These are phyloP conservation scores for Stachybotrys echinatus DNA, from an alignment of 2,329 filamentous ascomycete species.

Conservation along the genomic window DNA sequence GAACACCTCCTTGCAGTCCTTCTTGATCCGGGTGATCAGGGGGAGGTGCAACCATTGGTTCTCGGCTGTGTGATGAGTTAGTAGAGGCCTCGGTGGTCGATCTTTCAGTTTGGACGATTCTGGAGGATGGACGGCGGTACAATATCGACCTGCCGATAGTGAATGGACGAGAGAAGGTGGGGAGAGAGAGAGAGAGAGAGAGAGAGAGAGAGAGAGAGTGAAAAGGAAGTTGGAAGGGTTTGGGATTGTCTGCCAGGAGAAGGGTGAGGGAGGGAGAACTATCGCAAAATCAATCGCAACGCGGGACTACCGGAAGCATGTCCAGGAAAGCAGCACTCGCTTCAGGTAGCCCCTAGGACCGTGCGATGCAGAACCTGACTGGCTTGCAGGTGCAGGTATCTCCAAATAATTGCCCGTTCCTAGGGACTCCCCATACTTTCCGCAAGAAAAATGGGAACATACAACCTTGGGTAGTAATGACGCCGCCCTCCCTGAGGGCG, in stretches of 20 bases:
- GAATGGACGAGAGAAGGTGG: not conserved
- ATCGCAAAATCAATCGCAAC: slow-evolving; percentile 14
- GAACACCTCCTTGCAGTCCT: slow-evolving; percentile 96
- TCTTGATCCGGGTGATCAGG: slow-evolving; percentile 92
- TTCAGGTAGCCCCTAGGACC: slow-evolving; percentile 28
- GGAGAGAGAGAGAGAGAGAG: too few relatives aligned
- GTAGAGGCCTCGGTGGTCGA: not conserved
- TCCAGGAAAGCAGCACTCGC: slow-evolving; percentile 34
- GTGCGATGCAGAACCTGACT: slow-evolving; percentile 17
- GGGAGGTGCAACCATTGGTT: slow-evolving; percentile 98
- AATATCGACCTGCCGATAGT: slow-evolving; percentile 8
- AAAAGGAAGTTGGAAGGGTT: too few relatives aligned
- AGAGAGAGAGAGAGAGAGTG: too few relatives aligned
- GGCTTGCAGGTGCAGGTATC: slow-evolving; percentile 8
- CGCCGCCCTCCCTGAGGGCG: slow-evolving; percentile 89
- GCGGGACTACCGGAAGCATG: slow-evolving; percentile 31
- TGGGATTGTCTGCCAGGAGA: too few relatives aligned
- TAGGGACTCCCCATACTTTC: slow-evolving; percentile 30
- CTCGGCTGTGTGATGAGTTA: slow-evolving; percentile 60
- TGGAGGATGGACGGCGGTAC: not conserved
- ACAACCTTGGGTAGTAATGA: slow-evolving; percentile 99
- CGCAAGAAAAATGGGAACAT: slow-evolving; percentile 65
- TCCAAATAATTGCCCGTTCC: slow-evolving; percentile 23
- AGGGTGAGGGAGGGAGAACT: slow-evolving; percentile 7
- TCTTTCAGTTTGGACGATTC: not conserved